A percentile compares a stretch with the other conserved stretches of the same genome.
Evolutionary conservation across 257 asterid genomes (phyloP).

Genomic region (Solanum sparsipilum): DNA sequence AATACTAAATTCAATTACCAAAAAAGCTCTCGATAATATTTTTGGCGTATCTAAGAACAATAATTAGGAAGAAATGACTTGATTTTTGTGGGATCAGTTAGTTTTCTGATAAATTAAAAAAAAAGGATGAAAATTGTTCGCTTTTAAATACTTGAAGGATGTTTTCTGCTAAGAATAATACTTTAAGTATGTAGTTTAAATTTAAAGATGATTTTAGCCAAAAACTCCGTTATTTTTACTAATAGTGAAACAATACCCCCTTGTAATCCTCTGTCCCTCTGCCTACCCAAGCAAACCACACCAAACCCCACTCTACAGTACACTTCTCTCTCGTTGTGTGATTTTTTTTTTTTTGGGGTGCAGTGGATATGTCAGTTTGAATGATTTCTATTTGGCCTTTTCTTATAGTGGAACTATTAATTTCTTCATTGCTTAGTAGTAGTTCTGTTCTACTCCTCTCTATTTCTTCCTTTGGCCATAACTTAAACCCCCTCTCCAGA

Average conservation of each 20-base stretch:
- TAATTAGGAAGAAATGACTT: too few species aligned
- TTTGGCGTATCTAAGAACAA: too few species aligned
- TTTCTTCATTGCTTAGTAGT: background rate
- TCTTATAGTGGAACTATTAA: conserved; percentile 3
- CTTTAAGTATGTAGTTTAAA: too few species aligned
- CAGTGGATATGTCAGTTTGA: conserved; percentile 26
- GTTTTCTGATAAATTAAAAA: too few species aligned
- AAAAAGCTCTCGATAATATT: too few species aligned
- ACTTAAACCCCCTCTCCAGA: background rate
- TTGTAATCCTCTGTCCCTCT: background rate
- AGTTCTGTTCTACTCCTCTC: background rate
- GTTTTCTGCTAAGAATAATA: too few species aligned
- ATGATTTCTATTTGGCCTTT: conserved; percentile 16
- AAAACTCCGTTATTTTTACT: too few species aligned
- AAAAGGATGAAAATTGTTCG: too few species aligned
- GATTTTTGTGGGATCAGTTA: too few species aligned
- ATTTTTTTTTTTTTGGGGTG: background rate
- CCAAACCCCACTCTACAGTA: background rate
- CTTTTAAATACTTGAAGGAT: too few species aligned
- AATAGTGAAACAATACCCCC: background rate
- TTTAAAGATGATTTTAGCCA: too few species aligned
- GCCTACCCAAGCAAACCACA: background rate
- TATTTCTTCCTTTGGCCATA: background rate
- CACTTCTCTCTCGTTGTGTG: background rate
- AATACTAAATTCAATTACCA: too few species aligned